A percentile compares a stretch with the other conserved stretches of the same genome.
Evolutionary conservation across 73 alveolate species (phyloP).

Genomic region (Tetrahymena thermophila): DNA sequence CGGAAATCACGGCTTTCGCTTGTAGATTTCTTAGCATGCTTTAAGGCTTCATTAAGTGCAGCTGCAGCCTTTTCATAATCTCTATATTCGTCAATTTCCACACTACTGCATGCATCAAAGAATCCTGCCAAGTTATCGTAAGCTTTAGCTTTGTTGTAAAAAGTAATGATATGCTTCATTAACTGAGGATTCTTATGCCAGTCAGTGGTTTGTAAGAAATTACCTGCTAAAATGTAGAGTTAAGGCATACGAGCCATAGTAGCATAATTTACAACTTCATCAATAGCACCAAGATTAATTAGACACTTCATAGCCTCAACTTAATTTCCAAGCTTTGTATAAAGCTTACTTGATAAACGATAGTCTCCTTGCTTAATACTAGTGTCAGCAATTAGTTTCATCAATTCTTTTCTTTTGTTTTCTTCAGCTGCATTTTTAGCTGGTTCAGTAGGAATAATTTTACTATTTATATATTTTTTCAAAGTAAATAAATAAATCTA

Average conservation of each 20-base stretch:
- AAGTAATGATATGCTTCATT: conserved; percentile 88
- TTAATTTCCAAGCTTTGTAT: conserved; percentile 83
- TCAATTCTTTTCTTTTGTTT: conserved; percentile 68
- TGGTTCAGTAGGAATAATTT: conserved; percentile 44
- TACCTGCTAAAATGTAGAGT: conserved; percentile 89
- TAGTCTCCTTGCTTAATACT: conserved; percentile 86
- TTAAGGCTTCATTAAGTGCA: conserved; percentile 89
- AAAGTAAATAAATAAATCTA: too few species aligned
- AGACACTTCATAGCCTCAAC: conserved; percentile 93
- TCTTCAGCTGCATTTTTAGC: conserved; percentile 68
- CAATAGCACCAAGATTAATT: conserved; percentile 80
- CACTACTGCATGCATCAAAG: conserved; percentile 85
- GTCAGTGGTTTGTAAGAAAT: conserved; percentile 84
- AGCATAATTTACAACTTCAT: conserved; percentile 87
- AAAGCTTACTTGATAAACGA: conserved; percentile 86
- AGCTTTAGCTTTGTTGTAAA: conserved; percentile 93
- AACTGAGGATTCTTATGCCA: conserved; percentile 94
- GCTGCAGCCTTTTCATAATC: conserved; percentile 95
- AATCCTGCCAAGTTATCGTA: conserved; percentile 85
- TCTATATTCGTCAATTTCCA: conserved; percentile 92
- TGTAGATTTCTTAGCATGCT: conserved; percentile 74
- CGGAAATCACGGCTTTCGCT: conserved; percentile 67
- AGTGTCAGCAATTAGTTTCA: conserved; percentile 80
- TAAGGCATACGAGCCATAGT: conserved; percentile 90
- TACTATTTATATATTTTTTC: neutral